Base-by-base conservation (phyloP, 805 yeast species). In the Suhomyces kilbournensis region DNA sequence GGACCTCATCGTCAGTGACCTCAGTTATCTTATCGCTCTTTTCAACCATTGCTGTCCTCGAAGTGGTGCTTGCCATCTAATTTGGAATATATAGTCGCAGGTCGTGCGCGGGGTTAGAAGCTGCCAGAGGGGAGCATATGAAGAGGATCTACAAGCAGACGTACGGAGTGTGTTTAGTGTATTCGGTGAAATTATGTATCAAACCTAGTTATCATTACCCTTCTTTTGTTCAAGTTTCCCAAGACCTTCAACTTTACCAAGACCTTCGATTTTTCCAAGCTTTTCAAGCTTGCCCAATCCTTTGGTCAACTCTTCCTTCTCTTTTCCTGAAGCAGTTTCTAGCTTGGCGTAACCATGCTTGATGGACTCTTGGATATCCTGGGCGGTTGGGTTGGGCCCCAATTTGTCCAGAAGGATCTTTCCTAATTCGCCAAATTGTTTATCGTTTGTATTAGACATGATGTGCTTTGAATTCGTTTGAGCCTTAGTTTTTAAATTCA, bases 391-490 rank as follows among this genome's bases (percentile, higher is more conserved):
- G 46, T 48, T 50, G n/a, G 50, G 23, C 7, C 54, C 54, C 25
- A 48, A 44, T 39, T 52, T 44, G 46, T 46, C 47, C 23, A 35
- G 25, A 28, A 48, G 50, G 22, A 53, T 40, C 26, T 53, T 47
- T n/a, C 56, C 56, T 14, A 53, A 44, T 32, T 53, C 53, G 20
- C 56, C 56, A 44, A 53, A 53, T 44, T 49, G 48, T 14, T 9
- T 20, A 5, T 15, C 15, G 30, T 19, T 32, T 10, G n/a, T 47
- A 20, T 43, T 42, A 10, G 53, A 34, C 53, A 51, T 51, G 8
- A 14, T 39, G 9, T 19, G 9, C 17, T 28, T n/a, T n/a, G n/a
- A n/a, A n/a, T n/a, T n/a, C n/a, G n/a, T n/a, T n/a, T n/a, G 40
- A 35, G 30, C 15, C 8, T 35, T 14, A 15, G 20, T 7, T 32